phyloP scores from a whole-genome alignment of 2,329 filamentous ascomycete species.

The Cryphonectria nitschkei region DNA sequence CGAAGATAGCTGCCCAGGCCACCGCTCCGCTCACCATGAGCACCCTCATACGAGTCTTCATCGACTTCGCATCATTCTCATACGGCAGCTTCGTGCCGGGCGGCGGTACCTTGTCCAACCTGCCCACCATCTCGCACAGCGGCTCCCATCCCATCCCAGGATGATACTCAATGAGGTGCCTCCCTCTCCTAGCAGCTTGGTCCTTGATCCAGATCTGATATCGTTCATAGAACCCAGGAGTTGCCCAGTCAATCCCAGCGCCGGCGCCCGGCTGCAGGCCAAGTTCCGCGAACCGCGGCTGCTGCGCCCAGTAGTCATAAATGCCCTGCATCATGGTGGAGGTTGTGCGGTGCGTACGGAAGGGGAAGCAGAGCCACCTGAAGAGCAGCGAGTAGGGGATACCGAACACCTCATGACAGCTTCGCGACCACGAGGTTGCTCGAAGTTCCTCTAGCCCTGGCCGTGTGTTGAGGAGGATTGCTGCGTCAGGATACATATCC shows the following conservation, averaged over 20 bases:
- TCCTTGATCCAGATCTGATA: slow-evolving; percentile 6
- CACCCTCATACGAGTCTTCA: background rate
- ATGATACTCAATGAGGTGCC: slow-evolving; percentile 7
- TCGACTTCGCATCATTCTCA: slow-evolving; percentile 35
- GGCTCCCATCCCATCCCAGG: slow-evolving; percentile 11
- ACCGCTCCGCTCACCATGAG: background rate
- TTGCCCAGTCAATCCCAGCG: background rate
- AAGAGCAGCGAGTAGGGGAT: slow-evolving; percentile 1
- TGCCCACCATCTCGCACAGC: slow-evolving; percentile 12
- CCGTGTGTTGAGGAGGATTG: slow-evolving; percentile 38
- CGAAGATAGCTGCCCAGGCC: background rate
- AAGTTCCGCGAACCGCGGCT: background rate
- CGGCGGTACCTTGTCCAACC: slow-evolving; percentile 36
- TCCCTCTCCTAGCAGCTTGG: slow-evolving; percentile 1
- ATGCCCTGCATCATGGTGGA: slow-evolving; percentile 1
- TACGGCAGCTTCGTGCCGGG: slow-evolving; percentile 35
- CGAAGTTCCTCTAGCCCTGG: background rate
- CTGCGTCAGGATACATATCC: slow-evolving; percentile 42
- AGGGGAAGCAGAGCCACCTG: slow-evolving; percentile 4
- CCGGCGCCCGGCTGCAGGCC: background rate
- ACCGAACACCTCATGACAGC: background rate
- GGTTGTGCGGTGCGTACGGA: slow-evolving; percentile 3
- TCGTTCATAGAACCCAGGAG: slow-evolving; percentile 7
- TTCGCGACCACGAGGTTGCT: slow-evolving; percentile 1
- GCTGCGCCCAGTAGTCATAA: background rate